These are phyloP conservation scores for Botrytis medusae DNA, from an alignment of 2,329 filamentous ascomycete species.

Conservation along the genomic window DNA sequence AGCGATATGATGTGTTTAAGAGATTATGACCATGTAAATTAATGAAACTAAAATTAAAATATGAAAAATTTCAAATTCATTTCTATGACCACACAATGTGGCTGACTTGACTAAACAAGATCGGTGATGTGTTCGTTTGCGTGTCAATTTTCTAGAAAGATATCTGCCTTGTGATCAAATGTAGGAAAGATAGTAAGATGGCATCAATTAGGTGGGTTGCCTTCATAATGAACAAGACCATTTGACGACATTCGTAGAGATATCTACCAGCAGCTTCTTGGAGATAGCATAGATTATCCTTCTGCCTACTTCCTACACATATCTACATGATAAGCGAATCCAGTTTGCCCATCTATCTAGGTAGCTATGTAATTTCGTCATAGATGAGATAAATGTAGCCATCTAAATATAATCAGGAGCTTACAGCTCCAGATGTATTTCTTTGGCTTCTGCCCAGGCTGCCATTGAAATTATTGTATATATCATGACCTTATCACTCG, in stretches of 20 bases:
- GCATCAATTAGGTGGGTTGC: not conserved
- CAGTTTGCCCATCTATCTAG: not conserved
- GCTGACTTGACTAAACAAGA: not conserved
- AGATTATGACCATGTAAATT: constrained; percentile 34
- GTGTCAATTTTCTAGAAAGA: not conserved
- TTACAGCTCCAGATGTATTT: not conserved
- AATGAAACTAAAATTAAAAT: constrained; percentile 27
- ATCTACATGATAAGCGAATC: not conserved
- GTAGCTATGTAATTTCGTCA: not conserved
- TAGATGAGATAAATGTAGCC: not conserved
- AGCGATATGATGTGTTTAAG: constrained; percentile 34
- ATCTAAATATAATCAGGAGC: not conserved
- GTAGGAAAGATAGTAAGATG: not conserved
- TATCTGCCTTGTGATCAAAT: constrained; percentile 1
- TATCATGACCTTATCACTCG: not conserved
- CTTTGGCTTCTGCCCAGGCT: not conserved
- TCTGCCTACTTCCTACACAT: not conserved
- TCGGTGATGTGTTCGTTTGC: not conserved
- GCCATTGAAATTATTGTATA: not conserved
- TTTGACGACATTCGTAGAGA: not conserved
- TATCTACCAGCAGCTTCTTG: not conserved
- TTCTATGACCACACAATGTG: not conserved
- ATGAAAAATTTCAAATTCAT: constrained; percentile 16
- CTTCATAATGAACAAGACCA: not conserved
- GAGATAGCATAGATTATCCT: not conserved